These are phyloP conservation scores for Nakazawaea ambrosiae DNA, from an alignment of 805 yeast species.

Conservation along the genomic window DNA sequence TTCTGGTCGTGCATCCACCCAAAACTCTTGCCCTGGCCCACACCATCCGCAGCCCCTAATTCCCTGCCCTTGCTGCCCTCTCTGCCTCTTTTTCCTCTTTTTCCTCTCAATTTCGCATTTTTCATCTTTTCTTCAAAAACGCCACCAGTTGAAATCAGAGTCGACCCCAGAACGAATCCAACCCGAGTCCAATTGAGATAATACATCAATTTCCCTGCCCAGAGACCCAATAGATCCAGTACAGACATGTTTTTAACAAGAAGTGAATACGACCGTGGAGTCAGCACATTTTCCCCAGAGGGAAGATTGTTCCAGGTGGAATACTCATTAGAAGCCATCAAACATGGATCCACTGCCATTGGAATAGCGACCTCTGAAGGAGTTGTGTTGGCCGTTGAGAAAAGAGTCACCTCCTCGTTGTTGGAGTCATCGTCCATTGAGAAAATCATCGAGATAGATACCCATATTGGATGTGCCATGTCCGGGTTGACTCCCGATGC, in stretches of 20 bases:
- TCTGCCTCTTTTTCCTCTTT: too few relatives aligned
- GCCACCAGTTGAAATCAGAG: too few relatives aligned
- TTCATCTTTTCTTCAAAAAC: too few relatives aligned
- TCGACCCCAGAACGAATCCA: too few relatives aligned
- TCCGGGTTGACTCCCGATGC: constrained; percentile 98
- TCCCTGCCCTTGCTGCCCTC: too few relatives aligned
- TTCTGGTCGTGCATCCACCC: too few relatives aligned
- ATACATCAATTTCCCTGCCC: too few relatives aligned
- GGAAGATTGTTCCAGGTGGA: constrained; percentile 98
- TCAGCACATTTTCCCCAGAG: constrained; percentile 96
- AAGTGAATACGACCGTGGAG: constrained; percentile 99
- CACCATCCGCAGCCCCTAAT: too few relatives aligned
- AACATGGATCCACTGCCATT: constrained; percentile 95
- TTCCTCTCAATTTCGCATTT: too few relatives aligned
- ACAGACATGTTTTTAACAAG: constrained; percentile 99
- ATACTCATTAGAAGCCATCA: constrained; percentile 95
- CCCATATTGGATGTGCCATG: constrained; percentile 97
- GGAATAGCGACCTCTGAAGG: constrained; percentile 96
- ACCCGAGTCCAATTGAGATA: too few relatives aligned
- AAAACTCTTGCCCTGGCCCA: too few relatives aligned
- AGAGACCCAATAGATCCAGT: too few relatives aligned
- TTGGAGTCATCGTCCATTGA: constrained; percentile 92
- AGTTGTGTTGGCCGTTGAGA: constrained; percentile 93
- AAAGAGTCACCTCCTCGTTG: constrained; percentile 88
- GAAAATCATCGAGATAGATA: constrained; percentile 90